Evolutionary conservation across 768 basidiomycete genomes (phyloP), one percentile per base, ranked within the genome.

Genomic region (Tricholoma furcatifolium): DNA sequence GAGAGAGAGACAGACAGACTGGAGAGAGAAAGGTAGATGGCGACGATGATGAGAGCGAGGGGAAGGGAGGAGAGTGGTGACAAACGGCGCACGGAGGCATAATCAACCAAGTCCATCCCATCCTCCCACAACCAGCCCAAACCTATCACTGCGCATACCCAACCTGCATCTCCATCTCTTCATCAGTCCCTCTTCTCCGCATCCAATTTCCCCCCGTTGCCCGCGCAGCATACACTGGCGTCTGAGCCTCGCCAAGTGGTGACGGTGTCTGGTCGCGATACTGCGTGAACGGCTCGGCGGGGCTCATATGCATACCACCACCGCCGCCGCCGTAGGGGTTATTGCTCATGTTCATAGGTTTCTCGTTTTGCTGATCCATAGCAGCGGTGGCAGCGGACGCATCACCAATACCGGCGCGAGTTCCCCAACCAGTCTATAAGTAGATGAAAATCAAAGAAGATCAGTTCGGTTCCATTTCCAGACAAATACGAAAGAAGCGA

Each of bases 351-450:
- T 65, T 72, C 56, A 44, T 62, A 53, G 65, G 64, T 36, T 67
- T 67, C 49, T 68, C 68, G 50, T 74, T 70, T 55, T 67, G 67
- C 57, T 69, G 69, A 56, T 82, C 84, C 50, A 77, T 72, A 11
- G 89, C 89, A 7, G 84, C 82, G 2, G 88, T 89, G 46, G 90
- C 89, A 34, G 85, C 83, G 0, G 84, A 74, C 1, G 84, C 84
- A 74, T 93, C 89, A 64, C 91, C 91, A 62, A 94, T 91, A 72
- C 93, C 93, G 6, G 93, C 83, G 68, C 93, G 87, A n/a, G 93
- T 97, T 39, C 93, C 93, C 93, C 93, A 96, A 38, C 88, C 93
- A 64, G 91, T 94, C 85, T 91, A n/a, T n/a, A n/a, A n/a, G n/a
- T n/a, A n/a, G n/a, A n/a, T n/a, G n/a, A n/a, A 27, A 27, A 54